These are phyloP conservation scores for Pseudogymnoascus sp. DNA, from an alignment of 2,329 filamentous ascomycete species.

Conservation along the genomic window DNA sequence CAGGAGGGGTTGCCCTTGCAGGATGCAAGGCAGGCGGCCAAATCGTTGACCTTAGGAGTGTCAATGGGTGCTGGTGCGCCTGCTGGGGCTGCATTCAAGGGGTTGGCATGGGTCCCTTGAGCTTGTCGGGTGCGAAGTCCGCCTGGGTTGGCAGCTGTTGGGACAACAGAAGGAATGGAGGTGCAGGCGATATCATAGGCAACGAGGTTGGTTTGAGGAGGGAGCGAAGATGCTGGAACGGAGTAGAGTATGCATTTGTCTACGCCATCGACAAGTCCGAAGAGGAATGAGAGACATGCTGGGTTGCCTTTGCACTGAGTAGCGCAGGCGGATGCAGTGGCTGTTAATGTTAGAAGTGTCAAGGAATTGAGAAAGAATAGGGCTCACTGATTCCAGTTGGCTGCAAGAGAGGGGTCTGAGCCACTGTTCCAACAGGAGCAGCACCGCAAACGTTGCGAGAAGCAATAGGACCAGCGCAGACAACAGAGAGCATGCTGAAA, in stretches of 20 bases:
- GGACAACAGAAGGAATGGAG: constrained; percentile 14
- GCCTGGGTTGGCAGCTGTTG: constrained; percentile 16
- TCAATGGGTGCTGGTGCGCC: constrained; percentile 7
- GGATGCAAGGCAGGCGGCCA: constrained; percentile 12
- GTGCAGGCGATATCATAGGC: constrained; percentile 17
- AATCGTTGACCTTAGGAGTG: constrained; percentile 2
- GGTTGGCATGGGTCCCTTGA: constrained; percentile 9
- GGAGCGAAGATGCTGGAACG: constrained; percentile 18
- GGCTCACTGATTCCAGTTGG: constrained; percentile 7
- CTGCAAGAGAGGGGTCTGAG: constrained; percentile 4
- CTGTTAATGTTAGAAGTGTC: neutral
- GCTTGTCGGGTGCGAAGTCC: neutral
- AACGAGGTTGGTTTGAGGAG: constrained; percentile 16
- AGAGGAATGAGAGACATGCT: constrained; percentile 17
- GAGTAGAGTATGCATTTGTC: constrained; percentile 19
- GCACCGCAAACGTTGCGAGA: neutral
- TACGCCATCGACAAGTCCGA: constrained; percentile 15
- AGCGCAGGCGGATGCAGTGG: constrained; percentile 11
- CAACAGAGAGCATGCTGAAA: neutral
- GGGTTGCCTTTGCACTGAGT: constrained; percentile 14
- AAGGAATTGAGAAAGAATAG: neutral
- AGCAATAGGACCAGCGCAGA: neutral
- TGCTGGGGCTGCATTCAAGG: constrained; percentile 3
- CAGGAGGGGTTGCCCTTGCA: constrained; percentile 13
- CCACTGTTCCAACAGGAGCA: neutral